These are phyloP conservation scores for Capsicum chinense DNA, from an alignment of 257 asterid genomes.

Conservation along the genomic window DNA sequence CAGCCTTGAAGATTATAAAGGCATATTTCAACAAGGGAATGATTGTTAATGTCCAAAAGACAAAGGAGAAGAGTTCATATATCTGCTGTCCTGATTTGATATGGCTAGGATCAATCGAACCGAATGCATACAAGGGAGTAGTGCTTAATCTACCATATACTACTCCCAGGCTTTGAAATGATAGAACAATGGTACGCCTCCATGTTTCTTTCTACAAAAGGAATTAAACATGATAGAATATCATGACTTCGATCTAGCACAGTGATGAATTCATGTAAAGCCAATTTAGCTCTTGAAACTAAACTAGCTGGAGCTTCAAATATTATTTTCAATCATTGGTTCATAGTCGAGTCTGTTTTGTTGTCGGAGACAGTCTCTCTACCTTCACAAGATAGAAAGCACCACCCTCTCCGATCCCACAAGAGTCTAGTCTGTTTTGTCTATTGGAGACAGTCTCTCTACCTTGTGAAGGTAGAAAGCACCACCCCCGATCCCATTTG, in stretches of 20 bases:
- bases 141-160: constrained; percentile 89
- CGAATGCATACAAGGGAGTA: constrained; percentile 85
- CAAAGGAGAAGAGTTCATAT: constrained; percentile 77
- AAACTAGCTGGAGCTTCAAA: background rate
- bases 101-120: constrained; percentile 60
- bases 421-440: too few species aligned
- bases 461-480: too few species aligned
- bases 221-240: background rate
- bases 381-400: too few species aligned
- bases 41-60: constrained; percentile 83
- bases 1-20: constrained; percentile 73
- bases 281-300: background rate
- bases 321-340: background rate
- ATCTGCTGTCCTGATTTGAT: constrained; percentile 62
- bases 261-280: background rate
- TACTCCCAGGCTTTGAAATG: constrained; percentile 95
- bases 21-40: constrained; percentile 84
- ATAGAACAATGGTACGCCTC: constrained; percentile 62
- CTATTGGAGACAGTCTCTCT: too few species aligned
- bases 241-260: background rate
- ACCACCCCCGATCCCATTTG: too few species aligned
- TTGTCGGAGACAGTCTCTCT: too few species aligned
- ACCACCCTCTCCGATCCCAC: too few species aligned
- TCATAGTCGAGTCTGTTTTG: too few species aligned
- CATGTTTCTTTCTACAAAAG: constrained; percentile 52